phyloP scores from a whole-genome alignment of 108 stramenopile genomes.

The Nannochloropsis oceanica region DNA sequence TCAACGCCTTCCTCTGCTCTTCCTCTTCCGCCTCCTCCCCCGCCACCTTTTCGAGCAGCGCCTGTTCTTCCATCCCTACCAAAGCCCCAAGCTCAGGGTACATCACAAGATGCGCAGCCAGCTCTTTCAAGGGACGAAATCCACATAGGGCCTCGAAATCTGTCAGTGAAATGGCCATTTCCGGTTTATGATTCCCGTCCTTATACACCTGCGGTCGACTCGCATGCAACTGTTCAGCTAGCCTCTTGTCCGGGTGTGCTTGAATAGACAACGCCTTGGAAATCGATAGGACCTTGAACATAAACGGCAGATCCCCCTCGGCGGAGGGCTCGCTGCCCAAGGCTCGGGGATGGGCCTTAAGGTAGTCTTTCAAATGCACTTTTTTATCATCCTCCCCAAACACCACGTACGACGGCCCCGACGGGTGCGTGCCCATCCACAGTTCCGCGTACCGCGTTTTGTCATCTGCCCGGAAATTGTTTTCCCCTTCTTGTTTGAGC shows the following conservation, averaged over 20 bases:
- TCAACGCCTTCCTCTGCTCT: constrained; percentile 46
- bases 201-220: constrained; percentile 67
- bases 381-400: background rate
- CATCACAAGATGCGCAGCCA: constrained; percentile 18
- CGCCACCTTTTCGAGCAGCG: constrained; percentile 3
- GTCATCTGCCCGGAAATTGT: constrained; percentile 14
- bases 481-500: constrained; percentile 16
- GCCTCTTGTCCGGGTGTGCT: constrained; percentile 41
- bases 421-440: constrained; percentile 57
- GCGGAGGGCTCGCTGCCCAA: constrained; percentile 30
- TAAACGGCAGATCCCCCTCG: constrained; percentile 37
- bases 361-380: background rate
- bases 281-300: constrained; percentile 45
- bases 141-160: constrained; percentile 59
- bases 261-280: constrained; percentile 36
- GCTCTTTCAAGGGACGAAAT: constrained; percentile 25
- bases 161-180: constrained; percentile 95
- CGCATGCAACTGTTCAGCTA: constrained; percentile 60
- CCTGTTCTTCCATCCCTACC: constrained; percentile 19
- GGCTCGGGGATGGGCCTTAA: constrained; percentile 16
- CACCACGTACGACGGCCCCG: constrained; percentile 35
- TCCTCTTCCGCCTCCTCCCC: background rate
- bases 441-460: constrained; percentile 42
- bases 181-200: constrained; percentile 97
- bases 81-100: constrained; percentile 73